Base-by-base conservation (phyloP, 1,284 basidiomycete genomes). In the Neonothopanus nambi region DNA sequence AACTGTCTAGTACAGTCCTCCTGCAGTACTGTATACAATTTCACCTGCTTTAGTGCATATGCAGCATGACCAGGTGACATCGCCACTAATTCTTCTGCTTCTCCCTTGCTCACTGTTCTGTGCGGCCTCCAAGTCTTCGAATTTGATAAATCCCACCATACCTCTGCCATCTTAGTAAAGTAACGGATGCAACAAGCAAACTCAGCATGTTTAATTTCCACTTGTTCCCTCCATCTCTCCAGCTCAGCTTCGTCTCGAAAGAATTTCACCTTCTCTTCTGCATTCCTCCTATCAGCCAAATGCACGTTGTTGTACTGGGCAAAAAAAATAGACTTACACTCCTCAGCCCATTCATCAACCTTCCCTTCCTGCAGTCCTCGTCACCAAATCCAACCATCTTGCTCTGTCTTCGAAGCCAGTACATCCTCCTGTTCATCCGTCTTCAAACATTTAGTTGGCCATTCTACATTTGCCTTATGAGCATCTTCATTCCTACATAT, bases 211-310 rank as follows among this genome's bases (percentile, higher is more conserved):
- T 59, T 62, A 1, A 50, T 54, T 33, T 68, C 65, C 46, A 61
- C 58, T 30, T 66, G 55, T 33, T 68, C 65, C 28, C 51, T 55
- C 65, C 63, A 65, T 5, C 62, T 56, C 13, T 61, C 46, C 62
- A 66, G 65, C 18, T 67, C 67, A 1, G 66, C 65, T 39, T 66
- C 65, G 1, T 65, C 63, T 9, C 64, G 54, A 26, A 63, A 66
- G 65, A 65, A 68, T 35, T 66, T 64, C 0, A 67, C 61, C 6
- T 53, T 28, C 11, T 28, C 26, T 28, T 28, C 26, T 28, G 26
- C 26, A 11, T 28, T 28, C 26, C 26, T 5, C 5, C 26, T 11
- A 28, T 28, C 11, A 28, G 26, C 5, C 26, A 28, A 28, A n/a
- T n/a, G n/a, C n/a, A n/a, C n/a, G n/a, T n/a, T n/a, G n/a, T n/a